Evolutionary conservation across 257 asterid genomes (phyloP), one percentile per base, ranked within the genome.

Genomic region (Pogostemon cablin): DNA sequence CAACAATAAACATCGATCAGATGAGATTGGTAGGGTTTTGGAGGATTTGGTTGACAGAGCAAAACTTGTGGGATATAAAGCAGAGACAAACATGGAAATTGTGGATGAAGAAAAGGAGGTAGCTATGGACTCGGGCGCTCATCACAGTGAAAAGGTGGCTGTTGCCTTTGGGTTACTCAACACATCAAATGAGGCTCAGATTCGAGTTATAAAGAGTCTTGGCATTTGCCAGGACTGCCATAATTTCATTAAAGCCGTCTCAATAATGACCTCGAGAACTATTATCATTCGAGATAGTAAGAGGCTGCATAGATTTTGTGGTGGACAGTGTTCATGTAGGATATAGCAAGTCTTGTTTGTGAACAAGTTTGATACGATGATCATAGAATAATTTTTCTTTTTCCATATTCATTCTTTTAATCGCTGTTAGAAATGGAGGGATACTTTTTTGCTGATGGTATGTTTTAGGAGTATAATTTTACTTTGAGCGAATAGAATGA

Each of bases 181-280:
- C 72, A 78, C 88, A 43, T 74, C 81, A 17, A 76, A 72, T 1
- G 79, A 70, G 62, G 85, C 85, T 12, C 71, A 79, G 1, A 75
- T 93, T 55, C 74, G 91, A 72, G 80, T 93, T 50, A 74, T 80
- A 50, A 93, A 93, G 97, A 90, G 86, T 62, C 81, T 75, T 57
- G 74, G 95, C 62, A 85, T 93, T 90, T 93, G 98, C 76, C 77
- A 82, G 77, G 95, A 90, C 69, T 93, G 97, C 79, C 98, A 93
- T 72, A 74, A 44, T 81, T 93, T 93, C 67, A 81, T 89, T 56
- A 89, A 90, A 72, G 41, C 76, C 7, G 82, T 85, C 58, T 93
- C 98, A 6, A 9, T 61, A 34, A 68, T 86, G 79, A 88, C 84
- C 66, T 76, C 82, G 37, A 82, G 91, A 77, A 86, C 80, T 55